Conservation (phyloP, 2,329 filamentous ascomycete species). For the Aspergillus carbonarius region DNA sequence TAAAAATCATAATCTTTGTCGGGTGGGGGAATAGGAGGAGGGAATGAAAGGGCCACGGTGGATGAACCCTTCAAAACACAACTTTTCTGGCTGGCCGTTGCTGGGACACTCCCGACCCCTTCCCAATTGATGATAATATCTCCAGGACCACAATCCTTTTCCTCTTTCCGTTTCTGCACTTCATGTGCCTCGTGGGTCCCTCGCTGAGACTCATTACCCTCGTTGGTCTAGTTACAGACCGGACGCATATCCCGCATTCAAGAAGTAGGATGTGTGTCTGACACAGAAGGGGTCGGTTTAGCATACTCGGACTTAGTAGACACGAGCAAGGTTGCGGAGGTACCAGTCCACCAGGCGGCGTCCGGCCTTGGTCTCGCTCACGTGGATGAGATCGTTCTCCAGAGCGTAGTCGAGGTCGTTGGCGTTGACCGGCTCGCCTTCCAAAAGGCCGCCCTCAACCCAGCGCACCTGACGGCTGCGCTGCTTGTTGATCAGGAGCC, state of each 20-base stretch:
- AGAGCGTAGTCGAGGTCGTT: slow-evolving; percentile 97
- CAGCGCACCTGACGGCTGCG: slow-evolving; percentile 94
- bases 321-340: slow-evolving; percentile 90
- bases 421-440: slow-evolving; percentile 88
- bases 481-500: slow-evolving; percentile 97
- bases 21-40: background rate
- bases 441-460: slow-evolving; percentile 83
- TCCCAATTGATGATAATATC: background rate
- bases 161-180: background rate
- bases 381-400: slow-evolving; percentile 95
- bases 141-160: background rate
- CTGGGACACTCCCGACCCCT: background rate
- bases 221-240: slow-evolving; percentile 5
- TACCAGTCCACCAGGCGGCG: slow-evolving; percentile 99
- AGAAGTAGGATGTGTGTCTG: slow-evolving; percentile 6
- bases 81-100: background rate
- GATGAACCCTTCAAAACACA: background rate
- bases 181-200: background rate
- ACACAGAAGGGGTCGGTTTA: slow-evolving; percentile 7
- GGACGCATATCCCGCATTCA: slow-evolving; percentile 10
- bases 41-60: background rate
- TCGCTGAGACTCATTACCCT: background rate
- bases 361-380: slow-evolving; percentile 97
- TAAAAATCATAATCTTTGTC: slow-evolving; percentile 13
- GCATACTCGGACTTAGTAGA: slow-evolving; percentile 63